Evolutionary conservation across 345 rosid genomes (phyloP), one percentile per base, ranked within the genome.

Genomic region (Ceriops tagal): DNA sequence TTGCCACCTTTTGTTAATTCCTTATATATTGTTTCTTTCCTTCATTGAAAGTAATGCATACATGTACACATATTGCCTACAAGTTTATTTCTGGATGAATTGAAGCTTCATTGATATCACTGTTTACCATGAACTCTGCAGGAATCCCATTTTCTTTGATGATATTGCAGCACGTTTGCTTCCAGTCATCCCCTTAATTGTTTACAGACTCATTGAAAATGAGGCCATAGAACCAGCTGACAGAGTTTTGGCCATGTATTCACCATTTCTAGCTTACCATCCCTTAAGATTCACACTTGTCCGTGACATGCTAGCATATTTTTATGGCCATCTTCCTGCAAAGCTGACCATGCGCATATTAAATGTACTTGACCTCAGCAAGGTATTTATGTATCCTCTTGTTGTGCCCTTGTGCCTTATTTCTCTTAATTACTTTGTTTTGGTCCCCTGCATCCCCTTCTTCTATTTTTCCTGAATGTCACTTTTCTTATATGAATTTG

Each of bases 111-210:
- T 59, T 80, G 57, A 70, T 70, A 11, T 43, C 49, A 43, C 58
- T 37, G 49, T 35, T 71, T 56, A 65, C 58, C 52, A 37, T 76
- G 63, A 30, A 61, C 62, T 70, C 27, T 69, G 70, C 89, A 95
- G 99, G 89, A 85, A 88, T 74, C 99, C 99, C 46, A 87, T 92
- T 58, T 92, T 95, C 85, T 92, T 95, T 62, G 99, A 95, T 83
- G 99, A 92, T 76, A 84, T 89, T 60, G 96, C 88, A 46, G 97
- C 90, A 19, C 90, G 93, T 62, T 82, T 95, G 83, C 93, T 95
- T 73, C 96, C 93, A 11, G 96, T 95, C 73, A 86, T 95, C 83
- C 99, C 97, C 47, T 78, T 95, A 69, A 83, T 95, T 78, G 88
- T 92, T 39, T 95, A 92, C 80, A 86, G 99, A 81, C 89, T 95